These are phyloP conservation scores for Botrytis paeoniae DNA, from an alignment of 2,329 filamentous ascomycete species.

Conservation along the genomic window DNA sequence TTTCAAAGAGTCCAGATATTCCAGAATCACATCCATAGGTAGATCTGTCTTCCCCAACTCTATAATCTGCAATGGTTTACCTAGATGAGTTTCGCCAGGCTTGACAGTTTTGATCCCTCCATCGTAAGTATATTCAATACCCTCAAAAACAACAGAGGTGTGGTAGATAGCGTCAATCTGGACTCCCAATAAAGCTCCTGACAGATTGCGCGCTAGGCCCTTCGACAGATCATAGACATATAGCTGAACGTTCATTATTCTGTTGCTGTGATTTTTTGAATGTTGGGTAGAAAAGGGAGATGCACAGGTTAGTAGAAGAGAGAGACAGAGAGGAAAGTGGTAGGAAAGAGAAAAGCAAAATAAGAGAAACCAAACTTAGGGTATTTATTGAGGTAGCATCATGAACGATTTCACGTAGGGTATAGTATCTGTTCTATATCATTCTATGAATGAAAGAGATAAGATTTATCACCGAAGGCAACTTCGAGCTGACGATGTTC, in stretches of 20 bases:
- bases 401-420: background rate
- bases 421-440: background rate
- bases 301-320: conserved; percentile 6
- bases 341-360: conserved; percentile 5
- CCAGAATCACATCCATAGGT: conserved; percentile 75
- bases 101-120: conserved; percentile 78
- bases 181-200: conserved; percentile 54
- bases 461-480: conserved; percentile 4
- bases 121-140: conserved; percentile 89
- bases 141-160: conserved; percentile 80
- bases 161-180: conserved; percentile 94
- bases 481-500: conserved; percentile 16
- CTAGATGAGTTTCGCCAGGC: conserved; percentile 83
- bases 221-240: conserved; percentile 76
- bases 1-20: conserved; percentile 82
- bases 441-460: conserved; percentile 5
- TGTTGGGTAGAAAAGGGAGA: background rate
- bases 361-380: conserved; percentile 5
- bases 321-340: conserved; percentile 1
- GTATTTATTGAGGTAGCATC: background rate
- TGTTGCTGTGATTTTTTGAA: conserved; percentile 7
- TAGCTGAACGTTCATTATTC: conserved; percentile 68
- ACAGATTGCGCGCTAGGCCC: conserved; percentile 51
- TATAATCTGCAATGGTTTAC: conserved; percentile 73
- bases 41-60: conserved; percentile 74